Percentiles rank a stretch among this genome's conserved stretches.
phyloP scores from a whole-genome alignment of 2,329 filamentous ascomycete species.

The Dactylella cylindrospora region DNA sequence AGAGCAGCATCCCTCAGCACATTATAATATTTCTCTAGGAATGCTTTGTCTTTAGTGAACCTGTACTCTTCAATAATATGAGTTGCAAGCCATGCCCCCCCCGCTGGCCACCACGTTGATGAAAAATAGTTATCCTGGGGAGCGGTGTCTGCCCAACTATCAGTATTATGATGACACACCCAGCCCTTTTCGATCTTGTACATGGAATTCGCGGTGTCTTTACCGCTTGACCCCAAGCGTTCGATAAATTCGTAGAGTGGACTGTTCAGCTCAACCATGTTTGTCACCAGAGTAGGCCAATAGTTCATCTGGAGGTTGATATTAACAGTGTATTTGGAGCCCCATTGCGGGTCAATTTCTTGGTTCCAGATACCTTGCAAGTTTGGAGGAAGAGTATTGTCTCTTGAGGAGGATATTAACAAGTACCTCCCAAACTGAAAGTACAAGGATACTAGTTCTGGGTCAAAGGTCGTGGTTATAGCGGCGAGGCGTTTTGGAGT shows the following conservation, averaged over 20 bases:
- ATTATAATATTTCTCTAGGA: conserved; percentile 49
- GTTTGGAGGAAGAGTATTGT: conserved; percentile 53
- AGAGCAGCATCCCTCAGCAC: conserved; percentile 50
- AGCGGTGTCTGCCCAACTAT: conserved; percentile 53
- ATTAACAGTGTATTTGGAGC: conserved; percentile 58
- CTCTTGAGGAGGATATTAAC: conserved; percentile 51
- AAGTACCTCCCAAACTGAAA: conserved; percentile 53
- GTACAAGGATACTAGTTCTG: conserved; percentile 50
- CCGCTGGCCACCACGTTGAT: conserved; percentile 53
- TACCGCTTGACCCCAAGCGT: conserved; percentile 50
- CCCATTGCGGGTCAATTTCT: conserved; percentile 55
- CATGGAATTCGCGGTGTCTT: conserved; percentile 51
- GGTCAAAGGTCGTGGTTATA: conserved; percentile 41
- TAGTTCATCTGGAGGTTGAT: conserved; percentile 61
- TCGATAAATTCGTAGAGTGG: conserved; percentile 55
- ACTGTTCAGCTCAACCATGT: conserved; percentile 52
- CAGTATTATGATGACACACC: conserved; percentile 53
- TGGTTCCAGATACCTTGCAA: conserved; percentile 56
- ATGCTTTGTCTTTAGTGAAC: conserved; percentile 50
- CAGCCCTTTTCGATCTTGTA: conserved; percentile 52
- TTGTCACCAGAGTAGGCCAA: conserved; percentile 53
- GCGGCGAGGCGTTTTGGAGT: conserved; percentile 47
- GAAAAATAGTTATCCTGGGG: conserved; percentile 50
- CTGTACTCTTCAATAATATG: conserved; percentile 54
- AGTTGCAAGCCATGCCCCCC: conserved; percentile 53